Evolutionary conservation across 1,139 yeast genomes (phyloP).

Genomic region (Geotrichum candidum): DNA sequence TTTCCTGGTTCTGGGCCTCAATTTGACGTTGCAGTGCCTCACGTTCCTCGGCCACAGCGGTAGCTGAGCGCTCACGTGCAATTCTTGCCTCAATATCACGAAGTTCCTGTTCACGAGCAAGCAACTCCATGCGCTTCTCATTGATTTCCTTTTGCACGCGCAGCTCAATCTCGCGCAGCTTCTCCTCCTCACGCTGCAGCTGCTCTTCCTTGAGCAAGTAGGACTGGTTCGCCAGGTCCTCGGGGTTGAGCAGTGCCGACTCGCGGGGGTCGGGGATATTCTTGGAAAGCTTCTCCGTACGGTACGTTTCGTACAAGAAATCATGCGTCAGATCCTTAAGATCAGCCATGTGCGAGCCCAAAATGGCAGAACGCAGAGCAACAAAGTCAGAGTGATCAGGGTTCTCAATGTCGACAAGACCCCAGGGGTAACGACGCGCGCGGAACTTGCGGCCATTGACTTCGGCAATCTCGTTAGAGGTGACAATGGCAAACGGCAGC

Average conservation of each 20-base stretch:
- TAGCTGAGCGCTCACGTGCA: constrained; percentile 33
- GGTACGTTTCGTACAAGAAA: constrained; percentile 80
- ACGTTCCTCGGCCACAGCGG: constrained; percentile 12
- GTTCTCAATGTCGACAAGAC: constrained; percentile 77
- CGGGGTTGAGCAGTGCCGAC: constrained; percentile 33
- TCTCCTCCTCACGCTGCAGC: constrained; percentile 34
- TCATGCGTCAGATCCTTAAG: constrained; percentile 90
- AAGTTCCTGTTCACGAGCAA: constrained; percentile 84
- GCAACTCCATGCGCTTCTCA: constrained; percentile 74
- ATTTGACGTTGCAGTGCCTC: constrained; percentile 14
- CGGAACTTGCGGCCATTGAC: constrained; percentile 59
- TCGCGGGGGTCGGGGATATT: constrained; percentile 23
- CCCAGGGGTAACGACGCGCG: constrained; percentile 91
- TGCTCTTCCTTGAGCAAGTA: constrained; percentile 40
- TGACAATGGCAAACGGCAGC: constrained; percentile 81
- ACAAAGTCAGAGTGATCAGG: constrained; percentile 74
- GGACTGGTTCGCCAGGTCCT: constrained; percentile 39
- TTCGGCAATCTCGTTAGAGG: constrained; percentile 59
- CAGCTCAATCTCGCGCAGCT: constrained; percentile 37
- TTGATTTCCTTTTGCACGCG: constrained; percentile 86
- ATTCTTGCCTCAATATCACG: constrained; percentile 74
- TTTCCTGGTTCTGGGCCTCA: constrained; percentile 9
- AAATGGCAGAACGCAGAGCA: constrained; percentile 65
- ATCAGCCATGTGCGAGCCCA: constrained; percentile 83
- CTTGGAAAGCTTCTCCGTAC: constrained; percentile 73